A percentile compares a stretch with the other conserved stretches of the same genome.
phyloP scores from a whole-genome alignment of 805 yeast species.

The Saturnispora galanensis region DNA sequence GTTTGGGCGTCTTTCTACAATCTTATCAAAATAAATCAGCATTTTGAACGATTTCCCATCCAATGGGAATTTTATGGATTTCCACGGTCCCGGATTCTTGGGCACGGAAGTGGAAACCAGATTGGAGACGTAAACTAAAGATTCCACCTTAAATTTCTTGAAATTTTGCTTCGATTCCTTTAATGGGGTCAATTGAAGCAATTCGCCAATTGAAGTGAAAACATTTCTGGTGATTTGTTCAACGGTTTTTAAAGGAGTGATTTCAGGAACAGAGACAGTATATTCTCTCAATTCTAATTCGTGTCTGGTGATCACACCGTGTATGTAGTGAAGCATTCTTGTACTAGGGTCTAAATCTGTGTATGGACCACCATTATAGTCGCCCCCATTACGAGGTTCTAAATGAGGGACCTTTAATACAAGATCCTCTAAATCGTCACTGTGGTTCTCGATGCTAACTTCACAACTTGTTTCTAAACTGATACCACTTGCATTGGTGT shows the following conservation, averaged over 20 bases:
- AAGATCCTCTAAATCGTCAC: too few relatives aligned
- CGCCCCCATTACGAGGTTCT: background rate
- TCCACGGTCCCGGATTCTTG: conserved; percentile 10
- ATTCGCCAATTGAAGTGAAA: conserved; percentile 10
- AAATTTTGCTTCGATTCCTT: background rate
- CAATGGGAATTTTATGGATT: conserved; percentile 5
- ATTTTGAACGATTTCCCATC: conserved; percentile 24
- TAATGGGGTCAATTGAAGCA: background rate
- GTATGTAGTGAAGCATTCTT: conserved; percentile 11
- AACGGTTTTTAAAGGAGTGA: background rate
- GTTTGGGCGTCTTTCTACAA: background rate
- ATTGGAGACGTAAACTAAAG: conserved; percentile 1
- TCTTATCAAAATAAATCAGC: conserved; percentile 24
- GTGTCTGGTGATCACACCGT: conserved; percentile 12
- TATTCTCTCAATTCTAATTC: conserved; percentile 7
- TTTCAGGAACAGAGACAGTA: conserved; percentile 7
- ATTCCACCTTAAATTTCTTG: conserved; percentile 5
- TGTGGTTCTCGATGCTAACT: too few relatives aligned
- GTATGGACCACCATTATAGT: background rate
- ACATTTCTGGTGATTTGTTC: conserved; percentile 2
- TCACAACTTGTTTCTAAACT: too few relatives aligned
- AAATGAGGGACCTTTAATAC: background rate
- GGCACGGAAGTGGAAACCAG: conserved; percentile 1
- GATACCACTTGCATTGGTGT: too few relatives aligned
- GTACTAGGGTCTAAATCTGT: background rate